Evolutionary conservation across 768 basidiomycete genomes (phyloP).

Genomic region (Boletus rufocinnamomeus): DNA sequence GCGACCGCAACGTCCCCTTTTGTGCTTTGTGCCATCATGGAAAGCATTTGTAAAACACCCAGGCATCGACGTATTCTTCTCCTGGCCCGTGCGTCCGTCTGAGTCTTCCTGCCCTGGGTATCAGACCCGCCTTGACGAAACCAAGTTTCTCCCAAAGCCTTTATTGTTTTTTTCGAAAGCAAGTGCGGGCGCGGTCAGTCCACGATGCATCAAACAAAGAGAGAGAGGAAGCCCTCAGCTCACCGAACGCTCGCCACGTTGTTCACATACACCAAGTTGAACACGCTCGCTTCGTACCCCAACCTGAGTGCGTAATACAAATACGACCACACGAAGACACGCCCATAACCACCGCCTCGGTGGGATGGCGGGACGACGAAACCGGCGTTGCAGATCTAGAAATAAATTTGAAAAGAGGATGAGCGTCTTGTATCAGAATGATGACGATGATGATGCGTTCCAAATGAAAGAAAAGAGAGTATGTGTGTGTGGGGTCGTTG

Average conservation of each 20-base stretch:
- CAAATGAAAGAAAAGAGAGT: not conserved
- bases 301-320: slow-evolving; percentile 77
- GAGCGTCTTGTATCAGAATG: not conserved
- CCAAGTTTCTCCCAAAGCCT: slow-evolving; percentile 79
- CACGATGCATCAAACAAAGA: too few relatives aligned
- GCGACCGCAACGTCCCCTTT: not conserved
- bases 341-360: slow-evolving; percentile 68
- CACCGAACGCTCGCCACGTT: slow-evolving; percentile 75
- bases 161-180: too few relatives aligned
- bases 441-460: not conserved
- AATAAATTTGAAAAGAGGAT: not conserved
- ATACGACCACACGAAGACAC: slow-evolving; percentile 72
- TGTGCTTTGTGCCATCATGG: slow-evolving; percentile 40
- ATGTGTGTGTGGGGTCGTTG: too few relatives aligned
- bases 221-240: not conserved
- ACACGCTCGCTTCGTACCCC: slow-evolving; percentile 78
- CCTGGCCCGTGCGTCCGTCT: slow-evolving; percentile 63
- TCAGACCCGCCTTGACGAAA: slow-evolving; percentile 76
- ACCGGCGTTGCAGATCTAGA: slow-evolving; percentile 84
- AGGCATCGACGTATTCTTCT: slow-evolving; percentile 90
- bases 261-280: slow-evolving; percentile 89
- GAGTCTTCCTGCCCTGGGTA: slow-evolving; percentile 76
- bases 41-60: slow-evolving; percentile 82
- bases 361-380: slow-evolving; percentile 73
- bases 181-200: not conserved